Evolutionary conservation across 768 basidiomycete species (phyloP).

Genomic region (Suillus placidus): DNA sequence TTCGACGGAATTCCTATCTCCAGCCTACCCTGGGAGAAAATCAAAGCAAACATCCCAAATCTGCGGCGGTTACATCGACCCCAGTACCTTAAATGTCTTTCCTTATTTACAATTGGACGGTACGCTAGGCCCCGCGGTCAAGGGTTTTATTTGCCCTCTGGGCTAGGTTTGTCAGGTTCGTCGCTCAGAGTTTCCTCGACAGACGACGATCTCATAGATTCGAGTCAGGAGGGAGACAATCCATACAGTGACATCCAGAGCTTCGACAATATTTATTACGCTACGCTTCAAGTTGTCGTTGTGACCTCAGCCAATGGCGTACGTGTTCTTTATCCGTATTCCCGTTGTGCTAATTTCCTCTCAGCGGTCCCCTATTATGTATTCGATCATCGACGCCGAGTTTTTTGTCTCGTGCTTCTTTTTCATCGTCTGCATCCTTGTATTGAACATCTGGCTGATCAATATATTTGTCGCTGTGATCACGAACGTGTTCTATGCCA

Average conservation of each 20-base stretch:
- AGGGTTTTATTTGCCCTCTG: slow-evolving; percentile 89
- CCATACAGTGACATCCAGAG: slow-evolving; percentile 67
- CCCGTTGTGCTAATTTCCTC: neutral
- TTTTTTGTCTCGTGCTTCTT: slow-evolving; percentile 87
- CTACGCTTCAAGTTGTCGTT: slow-evolving; percentile 82
- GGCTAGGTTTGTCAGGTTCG: slow-evolving; percentile 81
- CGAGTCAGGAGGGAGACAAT: slow-evolving; percentile 62
- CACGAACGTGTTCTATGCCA: slow-evolving; percentile 88
- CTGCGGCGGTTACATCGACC: slow-evolving; percentile 84
- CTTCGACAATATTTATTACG: slow-evolving; percentile 87
- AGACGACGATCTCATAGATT: neutral
- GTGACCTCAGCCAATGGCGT: slow-evolving; percentile 81
- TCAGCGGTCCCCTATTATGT: slow-evolving; percentile 85
- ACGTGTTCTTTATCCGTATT: slow-evolving; percentile 31
- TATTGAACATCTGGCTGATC: slow-evolving; percentile 94
- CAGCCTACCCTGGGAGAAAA: slow-evolving; percentile 55
- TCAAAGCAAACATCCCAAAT: slow-evolving; percentile 51
- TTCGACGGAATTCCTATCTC: slow-evolving; percentile 65
- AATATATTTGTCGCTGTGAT: slow-evolving; percentile 96
- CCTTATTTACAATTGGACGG: slow-evolving; percentile 47
- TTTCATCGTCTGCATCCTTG: slow-evolving; percentile 80
- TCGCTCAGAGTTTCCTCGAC: slow-evolving; percentile 3
- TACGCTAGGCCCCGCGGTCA: slow-evolving; percentile 43
- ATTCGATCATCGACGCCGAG: slow-evolving; percentile 85
- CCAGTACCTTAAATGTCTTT: slow-evolving; percentile 47